Base-by-base conservation (phyloP, 2,329 filamentous ascomycete genomes). In the Ascomycota sp. region DNA sequence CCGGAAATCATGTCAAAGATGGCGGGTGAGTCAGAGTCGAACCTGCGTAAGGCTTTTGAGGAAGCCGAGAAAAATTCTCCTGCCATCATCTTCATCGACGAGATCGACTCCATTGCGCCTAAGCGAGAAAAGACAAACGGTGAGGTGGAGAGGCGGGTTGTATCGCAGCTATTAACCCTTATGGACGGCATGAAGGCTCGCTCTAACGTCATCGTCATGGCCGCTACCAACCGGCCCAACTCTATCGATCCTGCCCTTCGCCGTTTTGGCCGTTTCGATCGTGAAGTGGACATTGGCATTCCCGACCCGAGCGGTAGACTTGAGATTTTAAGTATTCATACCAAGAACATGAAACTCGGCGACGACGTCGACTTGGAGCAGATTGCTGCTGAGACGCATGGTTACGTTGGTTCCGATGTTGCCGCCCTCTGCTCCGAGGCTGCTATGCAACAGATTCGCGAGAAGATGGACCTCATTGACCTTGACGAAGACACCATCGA, bases 1-100 rank as follows among this genome's bases (percentile, higher is more conserved):
- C 89, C 89, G 30, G 89, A 95, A 56, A 95, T 98, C 63, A 95
- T 98, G 89, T 94, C 86, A 35, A 95, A 95, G 72, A 95, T 95
- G 89, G 89, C 89, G 35, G 89, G 89, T 70, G 89, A 98, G 59
- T 95, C 89, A 35, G 89, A 95, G 57, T 95, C 86, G 35, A 95
- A 95, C 56, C 59, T 98, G 42, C 78, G 89, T 46, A 95, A 95
- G 62, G 89, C 89, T n/a, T 98, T 98, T 46, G 89, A 95, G 56
- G 89, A 95, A 63, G 89, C 89, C 26, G 86, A 95, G 65, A 95
- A 95, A 75, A 95, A 95, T 63, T 93, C 86, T 0, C 89, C 89
- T 10, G 85, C 89, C 33, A 95, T 98, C 53, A 95, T 98, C 59
- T 98, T 95, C 65, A 95, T 98, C 42, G 89, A 98, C 50, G 89